Conservation (phyloP, 129 eudicot species). For the Gnaphalium uliginosum region DNA sequence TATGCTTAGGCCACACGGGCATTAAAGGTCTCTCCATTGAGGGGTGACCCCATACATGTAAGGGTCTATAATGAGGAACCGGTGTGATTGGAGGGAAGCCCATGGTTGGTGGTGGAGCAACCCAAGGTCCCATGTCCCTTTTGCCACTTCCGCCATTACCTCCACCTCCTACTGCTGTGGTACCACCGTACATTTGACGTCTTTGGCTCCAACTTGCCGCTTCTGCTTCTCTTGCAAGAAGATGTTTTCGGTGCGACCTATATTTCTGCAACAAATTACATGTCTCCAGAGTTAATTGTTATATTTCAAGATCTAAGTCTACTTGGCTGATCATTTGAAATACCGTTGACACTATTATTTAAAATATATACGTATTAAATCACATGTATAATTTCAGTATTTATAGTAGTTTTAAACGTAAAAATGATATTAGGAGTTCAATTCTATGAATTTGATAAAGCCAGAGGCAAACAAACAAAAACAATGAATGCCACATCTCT, state of each 20-base stretch:
- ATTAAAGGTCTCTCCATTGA: slow-evolving; percentile 59
- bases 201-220: slow-evolving; percentile 92
- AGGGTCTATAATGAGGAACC: slow-evolving; percentile 68
- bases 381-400: neutral
- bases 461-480: slow-evolving; percentile 29
- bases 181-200: slow-evolving; percentile 67
- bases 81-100: slow-evolving; percentile 79
- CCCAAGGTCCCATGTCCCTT: slow-evolving; percentile 65
- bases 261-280: slow-evolving; percentile 62
- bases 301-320: neutral
- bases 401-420: no score
- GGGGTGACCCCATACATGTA: slow-evolving; percentile 99
- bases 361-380: neutral
- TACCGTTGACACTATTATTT: no score
- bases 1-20: slow-evolving; percentile 79
- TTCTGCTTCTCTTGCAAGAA: slow-evolving; percentile 88
- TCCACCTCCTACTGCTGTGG: slow-evolving; percentile 35
- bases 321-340: slow-evolving; percentile 33
- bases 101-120: slow-evolving; percentile 74
- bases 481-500: slow-evolving; percentile 27
- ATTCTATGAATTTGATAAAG: slow-evolving; percentile 12
- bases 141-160: slow-evolving; percentile 33
- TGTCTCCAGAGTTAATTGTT: neutral
- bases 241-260: slow-evolving; percentile 85
- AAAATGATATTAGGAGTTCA: neutral